Conservation (phyloP, 768 basidiomycete genomes). For the Russula sp. region DNA sequence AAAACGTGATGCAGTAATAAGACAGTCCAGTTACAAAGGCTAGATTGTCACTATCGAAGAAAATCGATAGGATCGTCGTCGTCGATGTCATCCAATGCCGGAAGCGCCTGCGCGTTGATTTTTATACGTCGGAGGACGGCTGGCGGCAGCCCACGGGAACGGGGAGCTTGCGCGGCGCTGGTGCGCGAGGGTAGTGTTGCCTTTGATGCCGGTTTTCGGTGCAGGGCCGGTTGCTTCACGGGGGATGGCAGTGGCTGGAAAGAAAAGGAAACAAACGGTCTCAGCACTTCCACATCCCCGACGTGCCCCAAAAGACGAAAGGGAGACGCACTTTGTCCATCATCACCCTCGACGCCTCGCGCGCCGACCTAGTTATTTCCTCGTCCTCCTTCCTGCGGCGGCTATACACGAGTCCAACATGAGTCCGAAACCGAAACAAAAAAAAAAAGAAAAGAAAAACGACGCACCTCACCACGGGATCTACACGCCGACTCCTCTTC, state of each 20-base stretch:
- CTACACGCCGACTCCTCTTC: constrained; percentile 6
- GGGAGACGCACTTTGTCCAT: constrained; percentile 1
- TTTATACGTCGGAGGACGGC: constrained; percentile 11
- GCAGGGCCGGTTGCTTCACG: not conserved
- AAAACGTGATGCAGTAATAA: constrained; percentile 1
- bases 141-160: constrained; percentile 4
- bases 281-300: no score
- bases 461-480: not conserved
- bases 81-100: not conserved
- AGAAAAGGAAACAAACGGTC: not conserved
- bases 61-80: constrained; percentile 21
- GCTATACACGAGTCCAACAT: not conserved
- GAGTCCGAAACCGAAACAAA: not conserved
- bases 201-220: not conserved
- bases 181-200: not conserved
- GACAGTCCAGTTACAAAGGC: not conserved
- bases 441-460: not conserved
- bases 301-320: not conserved
- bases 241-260: constrained; percentile 5
- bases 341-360: not conserved
- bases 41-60: constrained; percentile 2
- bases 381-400: constrained; percentile 7
- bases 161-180: not conserved
- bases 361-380: not conserved
- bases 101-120: not conserved